Evolutionary conservation across 1,284 basidiomycete genomes (phyloP).

Genomic region (Ganoderma meredithae): DNA sequence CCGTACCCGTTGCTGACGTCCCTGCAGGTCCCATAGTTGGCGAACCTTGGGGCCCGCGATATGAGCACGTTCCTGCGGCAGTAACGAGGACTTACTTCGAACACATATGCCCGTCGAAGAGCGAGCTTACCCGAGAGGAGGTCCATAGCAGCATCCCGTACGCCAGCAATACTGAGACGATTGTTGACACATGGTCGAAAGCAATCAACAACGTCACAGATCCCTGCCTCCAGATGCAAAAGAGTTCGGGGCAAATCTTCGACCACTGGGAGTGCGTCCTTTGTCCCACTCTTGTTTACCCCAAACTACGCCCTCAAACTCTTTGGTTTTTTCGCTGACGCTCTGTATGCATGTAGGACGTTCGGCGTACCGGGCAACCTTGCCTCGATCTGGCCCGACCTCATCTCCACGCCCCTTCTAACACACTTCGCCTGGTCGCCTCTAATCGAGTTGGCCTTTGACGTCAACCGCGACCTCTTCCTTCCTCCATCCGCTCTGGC

Average conservation of each 20-base stretch:
- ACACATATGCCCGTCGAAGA: constrained; percentile 6
- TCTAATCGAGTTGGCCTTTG: constrained; percentile 59
- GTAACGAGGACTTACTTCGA: constrained; percentile 49
- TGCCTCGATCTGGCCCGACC: constrained; percentile 50
- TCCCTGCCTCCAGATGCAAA: constrained; percentile 30
- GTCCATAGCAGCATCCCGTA: background rate
- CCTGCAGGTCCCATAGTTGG: constrained; percentile 49
- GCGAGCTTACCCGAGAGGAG: background rate
- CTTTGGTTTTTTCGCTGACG: background rate
- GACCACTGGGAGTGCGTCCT: constrained; percentile 24
- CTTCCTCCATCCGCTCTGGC: constrained; percentile 31
- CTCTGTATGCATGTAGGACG: constrained; percentile 45
- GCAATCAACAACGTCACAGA: constrained; percentile 16
- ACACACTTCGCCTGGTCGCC: constrained; percentile 64
- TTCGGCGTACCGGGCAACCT: constrained; percentile 58
- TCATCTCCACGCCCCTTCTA: constrained; percentile 59
- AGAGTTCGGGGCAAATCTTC: constrained; percentile 44
- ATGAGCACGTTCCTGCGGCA: background rate
- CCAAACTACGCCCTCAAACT: background rate
- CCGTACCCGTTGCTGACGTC: no score
- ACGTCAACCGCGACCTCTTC: constrained; percentile 46
- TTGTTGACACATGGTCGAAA: constrained; percentile 15
- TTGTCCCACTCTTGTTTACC: background rate
- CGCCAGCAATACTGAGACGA: background rate
- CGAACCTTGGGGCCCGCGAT: constrained; percentile 38